Percentiles rank a stretch among this genome's conserved stretches.
These are phyloP conservation scores for Pestalotiopsis sp. DNA, from an alignment of 2,329 filamentous ascomycete species.

Conservation along the genomic window DNA sequence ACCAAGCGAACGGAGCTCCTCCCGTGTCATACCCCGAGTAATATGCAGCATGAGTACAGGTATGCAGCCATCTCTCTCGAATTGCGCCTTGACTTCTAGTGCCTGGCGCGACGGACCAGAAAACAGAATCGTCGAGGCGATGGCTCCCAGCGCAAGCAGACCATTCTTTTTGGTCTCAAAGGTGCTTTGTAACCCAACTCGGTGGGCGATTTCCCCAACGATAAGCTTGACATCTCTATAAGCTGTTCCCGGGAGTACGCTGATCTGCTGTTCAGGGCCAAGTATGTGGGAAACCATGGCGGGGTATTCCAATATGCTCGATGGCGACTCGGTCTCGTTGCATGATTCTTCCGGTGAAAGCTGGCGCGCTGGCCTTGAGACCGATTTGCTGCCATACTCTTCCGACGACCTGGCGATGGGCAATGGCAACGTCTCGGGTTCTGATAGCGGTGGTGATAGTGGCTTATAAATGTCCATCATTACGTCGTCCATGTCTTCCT, in stretches of 20 bases:
- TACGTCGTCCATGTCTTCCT: neutral
- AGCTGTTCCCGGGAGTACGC: neutral
- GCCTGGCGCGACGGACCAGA: neutral
- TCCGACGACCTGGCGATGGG: neutral
- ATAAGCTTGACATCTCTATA: neutral
- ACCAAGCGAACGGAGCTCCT: neutral
- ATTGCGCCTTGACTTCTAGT: neutral
- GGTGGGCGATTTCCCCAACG: neutral
- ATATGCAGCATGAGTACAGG: neutral
- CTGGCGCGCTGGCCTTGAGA: neutral
- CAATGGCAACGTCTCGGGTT: neutral
- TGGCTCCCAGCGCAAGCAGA: neutral
- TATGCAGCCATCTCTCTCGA: neutral
- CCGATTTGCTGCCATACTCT: neutral
- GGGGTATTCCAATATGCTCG: neutral
- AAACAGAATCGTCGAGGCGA: neutral
- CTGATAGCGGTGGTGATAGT: neutral
- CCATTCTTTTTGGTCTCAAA: neutral
- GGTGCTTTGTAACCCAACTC: neutral
- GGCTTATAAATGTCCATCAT: neutral
- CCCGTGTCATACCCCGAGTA: neutral
- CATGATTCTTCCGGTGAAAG: neutral
- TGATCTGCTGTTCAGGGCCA: neutral
- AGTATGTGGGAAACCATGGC: neutral
- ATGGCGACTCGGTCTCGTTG: neutral